phyloP scores from a whole-genome alignment of 2,329 filamentous ascomycete species.

The Penicillium polonicum region DNA sequence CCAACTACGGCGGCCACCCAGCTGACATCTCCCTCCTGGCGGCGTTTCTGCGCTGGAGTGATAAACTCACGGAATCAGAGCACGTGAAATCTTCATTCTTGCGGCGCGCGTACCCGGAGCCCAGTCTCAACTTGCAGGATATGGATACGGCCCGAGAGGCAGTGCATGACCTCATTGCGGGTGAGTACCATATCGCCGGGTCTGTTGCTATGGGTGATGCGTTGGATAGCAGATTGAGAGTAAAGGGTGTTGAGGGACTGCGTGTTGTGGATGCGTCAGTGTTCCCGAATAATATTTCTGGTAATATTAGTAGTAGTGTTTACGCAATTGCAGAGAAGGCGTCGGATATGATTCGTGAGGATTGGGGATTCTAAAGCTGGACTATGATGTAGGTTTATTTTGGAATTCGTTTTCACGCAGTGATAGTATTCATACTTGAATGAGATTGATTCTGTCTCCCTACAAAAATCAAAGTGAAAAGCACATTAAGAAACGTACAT shows the following conservation, averaged over 20 bases:
- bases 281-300: constrained; percentile 32
- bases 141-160: constrained; percentile 12
- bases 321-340: constrained; percentile 38
- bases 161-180: constrained; percentile 12
- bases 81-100: constrained; percentile 10
- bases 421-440: not conserved
- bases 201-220: constrained; percentile 35
- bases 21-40: constrained; percentile 21
- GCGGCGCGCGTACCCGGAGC: constrained; percentile 9
- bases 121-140: constrained; percentile 16
- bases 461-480: not conserved
- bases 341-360: constrained; percentile 35
- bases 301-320: constrained; percentile 32
- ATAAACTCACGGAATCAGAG: constrained; percentile 12
- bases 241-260: constrained; percentile 30
- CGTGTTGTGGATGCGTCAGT: constrained; percentile 31
- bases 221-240: constrained; percentile 28
- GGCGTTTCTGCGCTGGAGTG: constrained; percentile 20
- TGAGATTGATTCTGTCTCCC: not conserved
- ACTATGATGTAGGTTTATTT: not conserved
- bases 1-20: constrained; percentile 17
- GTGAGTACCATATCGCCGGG: constrained; percentile 23
- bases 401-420: not conserved
- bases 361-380: constrained; percentile 16
- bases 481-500: not conserved